phyloP scores from a whole-genome alignment of 1,284 basidiomycete species.

The Heliocybe sulcata region DNA sequence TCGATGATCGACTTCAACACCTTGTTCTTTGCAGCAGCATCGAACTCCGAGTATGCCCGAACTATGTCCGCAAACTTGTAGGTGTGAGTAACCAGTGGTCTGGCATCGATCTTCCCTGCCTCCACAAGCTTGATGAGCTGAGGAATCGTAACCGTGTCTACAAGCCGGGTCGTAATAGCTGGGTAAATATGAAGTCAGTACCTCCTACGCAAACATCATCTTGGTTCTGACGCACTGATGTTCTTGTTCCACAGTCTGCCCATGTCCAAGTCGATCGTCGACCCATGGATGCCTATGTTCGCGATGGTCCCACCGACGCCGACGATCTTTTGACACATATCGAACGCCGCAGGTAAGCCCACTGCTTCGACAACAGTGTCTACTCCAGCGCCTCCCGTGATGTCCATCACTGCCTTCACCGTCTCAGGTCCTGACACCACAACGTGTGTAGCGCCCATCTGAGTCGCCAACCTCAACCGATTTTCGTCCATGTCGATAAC shows the following conservation, averaged over 20 bases:
- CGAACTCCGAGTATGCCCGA: slow-evolving; percentile 16
- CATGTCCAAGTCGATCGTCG: slow-evolving; percentile 17
- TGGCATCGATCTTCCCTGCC: slow-evolving; percentile 13
- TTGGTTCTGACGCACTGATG: slow-evolving; percentile 8
- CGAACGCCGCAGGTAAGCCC: slow-evolving; percentile 17
- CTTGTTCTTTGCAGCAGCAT: slow-evolving; percentile 14
- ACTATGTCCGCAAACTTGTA: slow-evolving; percentile 15
- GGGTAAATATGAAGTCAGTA: too few species aligned
- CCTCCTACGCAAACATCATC: too few species aligned
- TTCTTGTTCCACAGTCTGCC: slow-evolving; percentile 19
- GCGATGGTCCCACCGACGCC: slow-evolving; percentile 20
- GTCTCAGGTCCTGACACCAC: slow-evolving; percentile 16
- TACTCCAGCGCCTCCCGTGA: slow-evolving; percentile 17
- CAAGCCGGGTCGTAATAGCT: slow-evolving; percentile 18
- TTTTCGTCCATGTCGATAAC: slow-evolving; percentile 16
- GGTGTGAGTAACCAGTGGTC: slow-evolving; percentile 14
- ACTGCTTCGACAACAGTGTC: slow-evolving; percentile 21
- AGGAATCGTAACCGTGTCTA: slow-evolving; percentile 14
- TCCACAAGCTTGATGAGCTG: slow-evolving; percentile 18
- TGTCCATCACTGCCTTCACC: slow-evolving; percentile 13
- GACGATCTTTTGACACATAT: slow-evolving; percentile 20
- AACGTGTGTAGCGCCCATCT: slow-evolving; percentile 18
- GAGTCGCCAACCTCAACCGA: slow-evolving; percentile 14
- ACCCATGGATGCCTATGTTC: slow-evolving; percentile 20
- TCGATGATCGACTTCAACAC: slow-evolving; percentile 18